Base-by-base conservation (phyloP, 345 rosid genomes). In the Arabis alpina region DNA sequence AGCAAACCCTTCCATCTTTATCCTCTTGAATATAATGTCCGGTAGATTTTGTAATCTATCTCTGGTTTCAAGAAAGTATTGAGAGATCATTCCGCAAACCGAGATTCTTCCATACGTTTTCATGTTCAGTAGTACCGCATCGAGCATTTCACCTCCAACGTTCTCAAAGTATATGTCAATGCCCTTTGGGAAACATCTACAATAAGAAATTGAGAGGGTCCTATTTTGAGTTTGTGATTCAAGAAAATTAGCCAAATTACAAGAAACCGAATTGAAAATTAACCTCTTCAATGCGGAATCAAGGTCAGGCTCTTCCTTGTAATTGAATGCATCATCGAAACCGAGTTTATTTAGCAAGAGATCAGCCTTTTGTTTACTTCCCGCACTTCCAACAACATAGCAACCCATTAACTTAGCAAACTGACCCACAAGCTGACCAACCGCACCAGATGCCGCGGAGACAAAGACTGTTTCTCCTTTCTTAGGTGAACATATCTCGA, bases 401-500 rank as follows among this genome's bases (percentile, higher is more conserved):
- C 88, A 86, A 19, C 82, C 88, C 51, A 50, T 30, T 19, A 78
- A 58, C 69, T 86, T 84, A 2, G 87, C 88, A 41, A 86, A 75
- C 45, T 86, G 87, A 2, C 91, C 91, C 10, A 86, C 87, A 10
- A 84, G 84, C 76, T 84, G 87, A 41, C 87, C 87, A 24, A 83
- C 81, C 1, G 86, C 92, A 12, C 92, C 92, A 0, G 78, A 70
- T 10, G 89, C 89, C 1, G 82, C 87, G 0, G 88, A 83, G n/a
- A 85, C 76, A 25, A 62, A 87, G 12, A 80, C 80, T 2, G 51
- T 50, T 27, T 85, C 89, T 32, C 86, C 89, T 68, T 79, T 67
- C 54, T 76, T 79, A 11, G 89, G 88, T n/a, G 79, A 64, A 74
- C 88, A 83, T 6, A 87, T 49, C 40, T 83, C 80, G 27, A 54